Base-by-base conservation (phyloP, 768 basidiomycete species). In the Naganishia vishniacii region DNA sequence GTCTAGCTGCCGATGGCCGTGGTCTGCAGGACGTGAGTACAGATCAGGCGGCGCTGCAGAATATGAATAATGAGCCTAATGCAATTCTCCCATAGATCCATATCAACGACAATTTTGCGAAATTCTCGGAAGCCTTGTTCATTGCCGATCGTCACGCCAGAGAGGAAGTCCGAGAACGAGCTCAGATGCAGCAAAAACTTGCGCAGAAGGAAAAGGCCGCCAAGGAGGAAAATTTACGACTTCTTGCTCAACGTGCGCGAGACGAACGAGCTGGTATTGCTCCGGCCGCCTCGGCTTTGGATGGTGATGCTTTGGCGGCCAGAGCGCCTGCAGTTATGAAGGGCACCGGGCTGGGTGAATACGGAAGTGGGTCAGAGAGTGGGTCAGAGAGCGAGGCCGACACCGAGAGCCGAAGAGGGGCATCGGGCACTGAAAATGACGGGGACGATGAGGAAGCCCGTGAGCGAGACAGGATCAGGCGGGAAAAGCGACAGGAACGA, bases 31-130 rank as follows among this genome's bases (percentile, higher is more conserved):
- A 99, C 76, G 94, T 95, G 68, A 76, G 89, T 81, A 37, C 34
- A 15, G 15, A 15, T 37, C 7, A 37, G 8, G 34, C 15, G 15
- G 15, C 15, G 8, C 34, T 7, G 34, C 34, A 7, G 8, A n/a
- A 37, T 37, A 37, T 15, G 15, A 37, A 37, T 7, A 7, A 2
- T 23, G 9, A 42, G 41, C 12, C 16, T 64, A 28, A 18, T 34
- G 37, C 29, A 12, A 29, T 48, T 46, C 31, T 20, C 9, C 15
- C 32, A 20, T 61, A 95, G 92, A 85, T 98, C 48, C 89, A 92
- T 75, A 99, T 99, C 76, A 99, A 99, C 71, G 95, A 99, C 78
- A 91, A 92, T 78, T 99, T 99, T 79, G 94, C 94, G 64, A 95
- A 97, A 77, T 94, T 99, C 76, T 95, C 94, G 0, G 94, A 99